phyloP scores from a whole-genome alignment of 139 green algal species.

The Closterium sp. region DNA sequence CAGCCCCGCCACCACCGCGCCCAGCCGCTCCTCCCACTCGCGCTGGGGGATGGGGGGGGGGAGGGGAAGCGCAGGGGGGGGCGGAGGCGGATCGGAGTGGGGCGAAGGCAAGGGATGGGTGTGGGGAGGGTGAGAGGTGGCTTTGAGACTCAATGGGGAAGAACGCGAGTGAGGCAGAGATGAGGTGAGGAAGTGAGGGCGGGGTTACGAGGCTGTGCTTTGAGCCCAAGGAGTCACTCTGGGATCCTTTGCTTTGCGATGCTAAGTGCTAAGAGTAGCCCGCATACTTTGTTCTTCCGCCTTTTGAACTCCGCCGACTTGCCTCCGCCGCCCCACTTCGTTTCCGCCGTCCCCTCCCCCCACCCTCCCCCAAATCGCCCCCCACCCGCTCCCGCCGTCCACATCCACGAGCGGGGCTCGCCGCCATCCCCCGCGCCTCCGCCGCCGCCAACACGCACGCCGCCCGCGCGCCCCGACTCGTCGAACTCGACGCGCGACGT shows the following conservation, averaged over 20 bases:
- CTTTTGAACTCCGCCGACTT: neutral
- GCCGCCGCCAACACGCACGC: neutral
- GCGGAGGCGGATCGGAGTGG: neutral
- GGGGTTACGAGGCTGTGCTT: too few relatives aligned
- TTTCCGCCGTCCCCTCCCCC: neutral
- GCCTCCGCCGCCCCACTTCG: neutral
- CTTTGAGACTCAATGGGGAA: too few relatives aligned
- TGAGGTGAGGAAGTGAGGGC: too few relatives aligned
- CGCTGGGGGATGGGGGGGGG: neutral
- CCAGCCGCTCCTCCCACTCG: neutral
- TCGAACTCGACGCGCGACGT: constrained; percentile 3
- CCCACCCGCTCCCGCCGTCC: neutral
- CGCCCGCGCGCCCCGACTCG: neutral
- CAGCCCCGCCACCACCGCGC: neutral
- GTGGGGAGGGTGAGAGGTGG: constrained; percentile 1
- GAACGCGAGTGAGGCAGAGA: too few relatives aligned
- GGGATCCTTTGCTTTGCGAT: too few relatives aligned
- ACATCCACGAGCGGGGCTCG: neutral
- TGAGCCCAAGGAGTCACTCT: too few relatives aligned
- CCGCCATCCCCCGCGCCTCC: constrained; percentile 3
- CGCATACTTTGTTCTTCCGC: neutral
- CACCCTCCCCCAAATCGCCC: neutral
- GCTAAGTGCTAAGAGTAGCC: too few relatives aligned
- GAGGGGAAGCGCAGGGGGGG: neutral
- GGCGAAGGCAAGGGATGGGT: neutral